A percentile compares a stretch with the other conserved stretches of the same genome.
Evolutionary conservation across 129 eudicot species (phyloP).

Genomic region (Tanacetum coccineum): DNA sequence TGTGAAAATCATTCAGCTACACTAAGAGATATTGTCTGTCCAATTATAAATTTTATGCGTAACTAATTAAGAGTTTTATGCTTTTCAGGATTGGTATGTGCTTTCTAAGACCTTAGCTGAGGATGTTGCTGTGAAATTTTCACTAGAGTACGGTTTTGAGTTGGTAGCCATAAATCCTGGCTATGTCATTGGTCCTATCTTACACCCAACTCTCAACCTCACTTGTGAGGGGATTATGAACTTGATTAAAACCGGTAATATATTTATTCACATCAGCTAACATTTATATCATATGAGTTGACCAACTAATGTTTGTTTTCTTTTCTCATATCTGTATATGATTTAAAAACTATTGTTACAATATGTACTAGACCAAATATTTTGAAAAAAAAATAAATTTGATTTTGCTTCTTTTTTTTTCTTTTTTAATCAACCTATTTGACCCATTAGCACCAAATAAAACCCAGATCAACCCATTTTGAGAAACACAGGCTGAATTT

Average conservation of each 20-base stretch:
- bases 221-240: slow-evolving; percentile 21
- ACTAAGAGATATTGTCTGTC: too few relatives aligned
- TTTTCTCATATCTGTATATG: too few relatives aligned
- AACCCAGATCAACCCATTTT: too few relatives aligned
- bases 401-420: too few relatives aligned
- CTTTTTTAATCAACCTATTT: too few relatives aligned
- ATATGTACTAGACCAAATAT: too few relatives aligned
- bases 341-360: neutral
- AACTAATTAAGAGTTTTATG: neutral
- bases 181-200: slow-evolving; percentile 33
- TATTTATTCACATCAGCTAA: neutral
- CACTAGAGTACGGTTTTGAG: slow-evolving; percentile 37
- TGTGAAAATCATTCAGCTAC: too few relatives aligned
- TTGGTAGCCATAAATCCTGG: slow-evolving; percentile 34
- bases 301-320: too few relatives aligned
- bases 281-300: neutral
- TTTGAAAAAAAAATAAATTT: too few relatives aligned
- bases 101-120: slow-evolving; percentile 49
- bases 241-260: slow-evolving; percentile 18
- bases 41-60: too few relatives aligned
- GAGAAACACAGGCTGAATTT: too few relatives aligned
- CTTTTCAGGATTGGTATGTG: slow-evolving; percentile 28
- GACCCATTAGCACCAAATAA: too few relatives aligned
- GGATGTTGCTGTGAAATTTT: slow-evolving; percentile 40
- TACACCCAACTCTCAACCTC: slow-evolving; percentile 42